Evolutionary conservation across 352 stramenopile genomes (phyloP), one percentile per base, ranked within the genome.

Genomic region (Phytophthora sansomeana): DNA sequence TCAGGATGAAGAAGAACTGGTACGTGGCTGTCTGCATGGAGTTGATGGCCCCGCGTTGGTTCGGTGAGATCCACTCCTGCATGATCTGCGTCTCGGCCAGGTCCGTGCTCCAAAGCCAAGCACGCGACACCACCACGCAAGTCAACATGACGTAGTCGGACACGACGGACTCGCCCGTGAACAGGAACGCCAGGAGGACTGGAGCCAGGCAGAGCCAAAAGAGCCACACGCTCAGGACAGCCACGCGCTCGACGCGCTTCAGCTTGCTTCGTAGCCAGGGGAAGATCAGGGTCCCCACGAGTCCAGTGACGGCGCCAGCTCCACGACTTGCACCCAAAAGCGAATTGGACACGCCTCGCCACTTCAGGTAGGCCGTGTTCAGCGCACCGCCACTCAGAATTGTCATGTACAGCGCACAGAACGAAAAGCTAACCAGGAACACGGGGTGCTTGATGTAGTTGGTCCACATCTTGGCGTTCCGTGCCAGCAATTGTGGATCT

Each of bases 11-110:
- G 56, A 84, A 90, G 57, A 89, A 74, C 63, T 91, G 81, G 53
- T 73, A 87, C 51, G 77, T 76, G 28, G 82, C 82, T 0, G 72
- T 87, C 49, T 91, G 82, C 78, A 91, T 89, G 9, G 78, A 66
- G 65, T 88, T 88, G 75, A 89, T 87, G 19, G 72, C 58, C 32
- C 80, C 77, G 33, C 81, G 80, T 7, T 76, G 67, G 49, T 77
- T 66, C 13, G 75, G 69, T n/a, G 79, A 68, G 52, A 89, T 81
- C 76, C 77, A 87, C 67, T 90, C 81, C 56, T 90, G 81, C 80
- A 89, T 89, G 52, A 88, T 80, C 70, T 91, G 82, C 24, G 78
- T 88, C 66, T 89, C 79, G 6, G 77, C 80, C n/a, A 91, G 51
- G 51, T 89, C 80, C 7, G 62, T 68, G 28, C 55, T 83, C 81